Conservation (phyloP, 2,329 filamentous ascomycete genomes). For the Thielaviopsis cerberus region DNA sequence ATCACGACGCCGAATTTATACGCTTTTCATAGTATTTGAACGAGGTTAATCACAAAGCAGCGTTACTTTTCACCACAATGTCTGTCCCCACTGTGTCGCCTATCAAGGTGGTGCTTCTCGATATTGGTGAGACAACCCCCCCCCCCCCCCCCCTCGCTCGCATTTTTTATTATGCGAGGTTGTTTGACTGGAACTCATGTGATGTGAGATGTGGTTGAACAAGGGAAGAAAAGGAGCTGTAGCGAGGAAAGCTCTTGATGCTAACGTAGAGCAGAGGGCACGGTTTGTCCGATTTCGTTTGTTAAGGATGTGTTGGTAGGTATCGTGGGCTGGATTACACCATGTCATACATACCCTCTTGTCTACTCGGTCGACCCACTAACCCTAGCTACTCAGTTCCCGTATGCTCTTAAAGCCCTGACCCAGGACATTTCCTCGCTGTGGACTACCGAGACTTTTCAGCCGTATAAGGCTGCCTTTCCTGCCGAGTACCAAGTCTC, state of each 20-base stretch:
- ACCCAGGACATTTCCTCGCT: constrained; percentile 42
- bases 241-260: too few species aligned
- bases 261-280: constrained; percentile 42
- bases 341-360: constrained; percentile 8
- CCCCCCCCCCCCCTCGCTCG: background rate
- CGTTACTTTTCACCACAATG: background rate
- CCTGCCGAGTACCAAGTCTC: constrained; percentile 43
- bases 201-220: background rate
- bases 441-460: constrained; percentile 49
- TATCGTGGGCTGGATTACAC: constrained; percentile 11
- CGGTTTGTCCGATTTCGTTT: constrained; percentile 67
- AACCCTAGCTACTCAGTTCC: constrained; percentile 33
- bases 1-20: too few species aligned
- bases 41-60: too few species aligned
- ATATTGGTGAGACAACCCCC: constrained; percentile 33
- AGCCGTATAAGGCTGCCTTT: constrained; percentile 51
- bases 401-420: constrained; percentile 52
- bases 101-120: constrained; percentile 33
- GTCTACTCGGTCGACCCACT: constrained; percentile 12
- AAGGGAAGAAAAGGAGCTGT: background rate
- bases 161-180: background rate
- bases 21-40: too few species aligned
- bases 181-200: background rate
- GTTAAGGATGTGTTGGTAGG: constrained; percentile 69
- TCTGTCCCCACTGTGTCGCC: constrained; percentile 3